Percentiles rank a stretch among this genome's conserved stretches.
phyloP scores from a whole-genome alignment of 2,329 filamentous ascomycete genomes.

The Trichophyton equinum region DNA sequence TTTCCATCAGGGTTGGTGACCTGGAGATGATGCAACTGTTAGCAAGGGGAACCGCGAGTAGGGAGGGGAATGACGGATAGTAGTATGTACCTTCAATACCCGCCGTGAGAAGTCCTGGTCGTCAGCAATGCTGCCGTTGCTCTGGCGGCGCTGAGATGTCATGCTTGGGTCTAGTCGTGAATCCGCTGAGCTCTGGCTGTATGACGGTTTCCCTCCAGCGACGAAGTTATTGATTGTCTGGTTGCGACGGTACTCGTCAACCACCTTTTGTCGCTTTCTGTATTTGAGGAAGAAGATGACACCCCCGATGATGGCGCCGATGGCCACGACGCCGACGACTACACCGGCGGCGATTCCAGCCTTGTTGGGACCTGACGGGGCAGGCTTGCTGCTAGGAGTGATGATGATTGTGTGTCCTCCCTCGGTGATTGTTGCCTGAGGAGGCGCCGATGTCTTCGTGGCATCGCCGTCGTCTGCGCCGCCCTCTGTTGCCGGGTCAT shows the following conservation, averaged over 20 bases:
- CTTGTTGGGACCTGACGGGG: slow-evolving; percentile 47
- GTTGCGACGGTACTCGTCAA: slow-evolving; percentile 74
- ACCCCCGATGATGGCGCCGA: slow-evolving; percentile 54
- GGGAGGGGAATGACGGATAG: not conserved
- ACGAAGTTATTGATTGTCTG: slow-evolving; percentile 64
- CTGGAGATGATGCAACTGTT: slow-evolving; percentile 5
- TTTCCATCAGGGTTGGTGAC: slow-evolving; percentile 14
- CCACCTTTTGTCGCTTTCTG: slow-evolving; percentile 61
- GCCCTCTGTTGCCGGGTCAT: slow-evolving; percentile 21
- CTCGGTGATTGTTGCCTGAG: slow-evolving; percentile 31
- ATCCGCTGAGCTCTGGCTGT: slow-evolving; percentile 60
- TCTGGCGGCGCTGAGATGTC: slow-evolving; percentile 71
- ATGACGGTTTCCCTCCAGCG: slow-evolving; percentile 43
- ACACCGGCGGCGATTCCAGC: slow-evolving; percentile 77
- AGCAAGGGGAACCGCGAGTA: not conserved
- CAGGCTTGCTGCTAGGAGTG: slow-evolving; percentile 14
- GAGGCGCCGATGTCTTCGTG: slow-evolving; percentile 27
- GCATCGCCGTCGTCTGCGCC: slow-evolving; percentile 20
- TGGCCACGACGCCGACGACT: slow-evolving; percentile 65
- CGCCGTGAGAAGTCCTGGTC: slow-evolving; percentile 93
- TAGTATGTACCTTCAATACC: slow-evolving; percentile 65
- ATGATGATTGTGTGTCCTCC: slow-evolving; percentile 15
- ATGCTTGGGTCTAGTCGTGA: slow-evolving; percentile 72
- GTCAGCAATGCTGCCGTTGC: slow-evolving; percentile 91
- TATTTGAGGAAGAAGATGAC: slow-evolving; percentile 63